Conservation (phyloP, 2,329 filamentous ascomycete species). For the Cladosporium phlei region DNA sequence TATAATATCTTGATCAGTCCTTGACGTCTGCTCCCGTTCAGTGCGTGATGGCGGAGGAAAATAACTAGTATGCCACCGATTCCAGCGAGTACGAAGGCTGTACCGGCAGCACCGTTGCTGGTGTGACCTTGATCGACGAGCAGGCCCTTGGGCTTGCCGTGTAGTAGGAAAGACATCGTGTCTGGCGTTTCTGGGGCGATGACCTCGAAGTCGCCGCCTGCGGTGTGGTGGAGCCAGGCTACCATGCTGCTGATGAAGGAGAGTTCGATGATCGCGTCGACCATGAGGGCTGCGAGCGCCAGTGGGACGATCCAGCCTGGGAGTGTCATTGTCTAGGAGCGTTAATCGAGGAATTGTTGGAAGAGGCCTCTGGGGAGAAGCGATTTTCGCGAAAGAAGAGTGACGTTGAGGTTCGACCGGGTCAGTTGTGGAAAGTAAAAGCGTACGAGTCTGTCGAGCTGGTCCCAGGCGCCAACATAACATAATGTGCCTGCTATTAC, state of each 20-base stretch:
- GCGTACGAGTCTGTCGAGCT: too few species aligned
- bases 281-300: slow-evolving; percentile 22
- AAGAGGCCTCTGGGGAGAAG: too few species aligned
- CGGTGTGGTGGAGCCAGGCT: slow-evolving; percentile 25
- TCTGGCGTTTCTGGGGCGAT: slow-evolving; percentile 12
- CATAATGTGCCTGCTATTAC: too few species aligned
- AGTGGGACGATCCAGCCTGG: slow-evolving; percentile 5
- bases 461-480: too few species aligned
- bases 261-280: slow-evolving; percentile 26
- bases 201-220: slow-evolving; percentile 23
- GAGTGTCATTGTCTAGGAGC: not conserved
- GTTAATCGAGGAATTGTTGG: too few species aligned
- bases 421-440: too few species aligned
- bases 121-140: slow-evolving; percentile 29
- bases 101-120: slow-evolving; percentile 29
- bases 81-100: slow-evolving; percentile 28
- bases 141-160: slow-evolving; percentile 38
- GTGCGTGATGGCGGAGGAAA: slow-evolving; percentile 16
- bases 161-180: slow-evolving; percentile 31
- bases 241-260: slow-evolving; percentile 27
- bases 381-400: too few species aligned
- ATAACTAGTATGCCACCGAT: slow-evolving; percentile 25
- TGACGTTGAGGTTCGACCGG: too few species aligned
- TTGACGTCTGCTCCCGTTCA: not conserved
- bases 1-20: slow-evolving; percentile 13